Conservation (phyloP, 2,329 filamentous ascomycete species). For the Cercospora brassicicola region DNA sequence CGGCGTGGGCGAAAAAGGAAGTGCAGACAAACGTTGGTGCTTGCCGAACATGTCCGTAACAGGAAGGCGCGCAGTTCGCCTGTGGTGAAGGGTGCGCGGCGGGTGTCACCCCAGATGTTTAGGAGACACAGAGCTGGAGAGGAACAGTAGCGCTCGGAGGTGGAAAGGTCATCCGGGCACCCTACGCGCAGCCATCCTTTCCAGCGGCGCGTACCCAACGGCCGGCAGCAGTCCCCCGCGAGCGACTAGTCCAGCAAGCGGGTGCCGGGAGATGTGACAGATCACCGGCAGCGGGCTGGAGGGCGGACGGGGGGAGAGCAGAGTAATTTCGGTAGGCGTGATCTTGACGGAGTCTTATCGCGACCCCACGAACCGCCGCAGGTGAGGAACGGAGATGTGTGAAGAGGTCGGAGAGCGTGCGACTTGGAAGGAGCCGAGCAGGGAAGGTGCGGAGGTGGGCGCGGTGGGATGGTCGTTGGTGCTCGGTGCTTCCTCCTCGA, state of each 20-base stretch:
- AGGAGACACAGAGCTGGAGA: neutral
- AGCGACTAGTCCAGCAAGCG: neutral
- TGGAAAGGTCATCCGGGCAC: neutral
- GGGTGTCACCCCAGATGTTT: neutral
- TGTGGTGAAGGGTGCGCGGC: neutral
- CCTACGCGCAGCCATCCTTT: slow-evolving; percentile 1
- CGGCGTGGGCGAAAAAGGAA: neutral
- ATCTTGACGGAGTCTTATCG: neutral
- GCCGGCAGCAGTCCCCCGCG: slow-evolving; percentile 1
- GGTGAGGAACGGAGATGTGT: neutral
- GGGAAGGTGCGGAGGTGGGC: slow-evolving; percentile 5
- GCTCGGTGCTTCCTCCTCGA: neutral
- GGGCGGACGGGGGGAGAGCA: neutral
- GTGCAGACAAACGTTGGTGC: neutral
- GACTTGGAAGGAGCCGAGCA: neutral
- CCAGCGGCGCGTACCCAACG: slow-evolving; percentile 3
- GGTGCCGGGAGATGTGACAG: neutral
- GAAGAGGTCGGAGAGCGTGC: neutral
- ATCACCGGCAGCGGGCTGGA: neutral
- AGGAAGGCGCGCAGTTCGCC: neutral
- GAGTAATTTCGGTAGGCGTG: neutral
- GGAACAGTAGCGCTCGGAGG: neutral
- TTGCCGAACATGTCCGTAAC: neutral
- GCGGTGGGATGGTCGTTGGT: neutral
- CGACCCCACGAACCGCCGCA: neutral